Evolutionary conservation across 83 land plant genomes (phyloP).

Genomic region (Picea engelmannii): DNA sequence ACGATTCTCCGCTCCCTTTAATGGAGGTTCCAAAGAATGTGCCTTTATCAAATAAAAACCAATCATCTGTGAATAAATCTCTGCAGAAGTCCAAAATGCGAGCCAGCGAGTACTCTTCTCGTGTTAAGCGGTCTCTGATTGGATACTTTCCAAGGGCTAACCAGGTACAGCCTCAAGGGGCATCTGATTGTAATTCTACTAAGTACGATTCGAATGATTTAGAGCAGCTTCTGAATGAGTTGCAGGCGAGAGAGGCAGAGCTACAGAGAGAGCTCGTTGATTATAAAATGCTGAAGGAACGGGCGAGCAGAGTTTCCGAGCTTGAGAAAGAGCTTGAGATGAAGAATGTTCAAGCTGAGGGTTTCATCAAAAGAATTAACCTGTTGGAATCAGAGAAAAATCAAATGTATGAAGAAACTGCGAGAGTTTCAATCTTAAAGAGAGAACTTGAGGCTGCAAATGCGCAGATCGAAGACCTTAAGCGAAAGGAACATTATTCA

Average conservation of each 20-base stretch:
- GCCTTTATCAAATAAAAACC: slow-evolving; percentile 4
- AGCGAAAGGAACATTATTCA: background rate
- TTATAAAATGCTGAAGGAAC: slow-evolving; percentile 20
- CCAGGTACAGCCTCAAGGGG: slow-evolving; percentile 42
- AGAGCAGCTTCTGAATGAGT: slow-evolving; percentile 46
- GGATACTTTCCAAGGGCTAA: slow-evolving; percentile 39
- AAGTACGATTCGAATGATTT: slow-evolving; percentile 36
- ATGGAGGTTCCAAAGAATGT: slow-evolving; percentile 18
- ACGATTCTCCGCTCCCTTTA: slow-evolving; percentile 17
- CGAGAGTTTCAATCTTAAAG: background rate
- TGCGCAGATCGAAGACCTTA: slow-evolving; percentile 6
- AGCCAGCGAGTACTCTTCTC: slow-evolving; percentile 20
- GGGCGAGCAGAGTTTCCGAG: slow-evolving; percentile 20
- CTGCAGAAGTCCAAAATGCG: slow-evolving; percentile 16
- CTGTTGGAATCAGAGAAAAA: slow-evolving; percentile 41
- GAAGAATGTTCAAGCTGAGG: slow-evolving; percentile 33
- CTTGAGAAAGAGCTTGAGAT: slow-evolving; percentile 46
- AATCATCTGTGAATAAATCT: slow-evolving; percentile 10
- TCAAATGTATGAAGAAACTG: slow-evolving; percentile 35
- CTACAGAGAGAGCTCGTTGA: slow-evolving; percentile 40
- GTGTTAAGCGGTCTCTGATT: slow-evolving; percentile 42
- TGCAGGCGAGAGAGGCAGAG: slow-evolving; percentile 51
- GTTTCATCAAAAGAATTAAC: slow-evolving; percentile 20
- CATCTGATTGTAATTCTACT: slow-evolving; percentile 15
- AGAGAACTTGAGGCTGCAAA: slow-evolving; percentile 12